phyloP scores from a whole-genome alignment of 169 alveolate genomes.

The Cryptosporidium tyzzeri region DNA sequence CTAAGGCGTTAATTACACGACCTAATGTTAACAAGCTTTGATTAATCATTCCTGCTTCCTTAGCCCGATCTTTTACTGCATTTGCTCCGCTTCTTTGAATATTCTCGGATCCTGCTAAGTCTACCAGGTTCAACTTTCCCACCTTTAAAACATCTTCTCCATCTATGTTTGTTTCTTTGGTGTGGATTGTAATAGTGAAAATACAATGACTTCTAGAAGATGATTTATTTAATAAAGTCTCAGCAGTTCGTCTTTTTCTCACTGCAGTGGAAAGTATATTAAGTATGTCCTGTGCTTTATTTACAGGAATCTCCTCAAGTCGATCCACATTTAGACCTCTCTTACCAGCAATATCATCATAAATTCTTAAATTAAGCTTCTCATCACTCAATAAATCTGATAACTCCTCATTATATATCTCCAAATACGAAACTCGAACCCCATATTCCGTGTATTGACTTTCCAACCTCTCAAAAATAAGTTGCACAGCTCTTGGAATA shows the following conservation, averaged over 20 bases:
- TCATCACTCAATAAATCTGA: conserved; percentile 85
- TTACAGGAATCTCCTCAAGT: conserved; percentile 87
- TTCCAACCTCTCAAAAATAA: conserved; percentile 82
- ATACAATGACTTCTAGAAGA: conserved; percentile 92
- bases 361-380: conserved; percentile 76
- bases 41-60: conserved; percentile 94
- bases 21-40: conserved; percentile 90
- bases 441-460: conserved; percentile 83
- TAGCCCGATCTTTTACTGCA: conserved; percentile 88
- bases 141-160: conserved; percentile 88
- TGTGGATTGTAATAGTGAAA: conserved; percentile 88
- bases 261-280: conserved; percentile 86
- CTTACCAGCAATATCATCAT: conserved; percentile 82
- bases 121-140: conserved; percentile 93
- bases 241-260: conserved; percentile 89
- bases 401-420: conserved; percentile 88
- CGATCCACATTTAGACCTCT: conserved; percentile 85
- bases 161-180: conserved; percentile 86
- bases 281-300: conserved; percentile 88
- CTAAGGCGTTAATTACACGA: conserved; percentile 91
- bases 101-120: conserved; percentile 96
- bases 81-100: conserved; percentile 88
- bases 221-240: conserved; percentile 88
- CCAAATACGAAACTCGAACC: conserved; percentile 87
- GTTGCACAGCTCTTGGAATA: conserved; percentile 85